Evolutionary conservation across 495 filamentous ascomycete genomes (phyloP).

Genomic region (Hypoxylon rickii): DNA sequence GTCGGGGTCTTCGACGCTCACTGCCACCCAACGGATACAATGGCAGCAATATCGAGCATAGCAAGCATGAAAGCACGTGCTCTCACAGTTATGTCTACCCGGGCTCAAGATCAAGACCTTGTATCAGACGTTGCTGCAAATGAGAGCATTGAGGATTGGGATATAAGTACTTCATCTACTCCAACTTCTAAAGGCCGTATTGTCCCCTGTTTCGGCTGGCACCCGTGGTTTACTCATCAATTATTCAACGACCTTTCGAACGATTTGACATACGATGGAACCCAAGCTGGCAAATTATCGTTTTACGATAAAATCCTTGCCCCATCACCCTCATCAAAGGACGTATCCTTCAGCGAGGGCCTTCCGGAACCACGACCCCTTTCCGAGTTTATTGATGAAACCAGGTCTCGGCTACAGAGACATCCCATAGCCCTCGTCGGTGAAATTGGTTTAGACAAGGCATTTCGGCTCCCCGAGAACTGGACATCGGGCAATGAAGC

Average conservation of each 20-base stretch:
- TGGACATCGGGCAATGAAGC: constrained; percentile 49
- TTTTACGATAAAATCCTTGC: constrained; percentile 78
- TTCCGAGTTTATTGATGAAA: constrained; percentile 66
- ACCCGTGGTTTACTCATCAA: constrained; percentile 97
- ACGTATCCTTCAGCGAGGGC: constrained; percentile 63
- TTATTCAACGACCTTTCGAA: constrained; percentile 66
- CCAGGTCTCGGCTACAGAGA: constrained; percentile 61
- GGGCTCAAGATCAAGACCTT: constrained; percentile 82
- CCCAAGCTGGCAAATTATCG: constrained; percentile 53
- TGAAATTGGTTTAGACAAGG: constrained; percentile 85
- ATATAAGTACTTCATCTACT: constrained; percentile 10
- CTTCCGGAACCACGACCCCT: constrained; percentile 76
- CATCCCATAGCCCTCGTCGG: constrained; percentile 78
- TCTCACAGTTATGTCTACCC: constrained; percentile 88
- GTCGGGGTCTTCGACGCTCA: constrained; percentile 88
- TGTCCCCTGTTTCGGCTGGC: constrained; percentile 93
- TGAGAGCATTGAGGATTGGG: constrained; percentile 37
- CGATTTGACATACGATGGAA: constrained; percentile 44
- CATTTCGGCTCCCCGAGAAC: constrained; percentile 76
- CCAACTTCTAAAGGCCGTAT: constrained; percentile 43
- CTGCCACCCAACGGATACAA: constrained; percentile 98
- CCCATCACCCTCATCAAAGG: constrained; percentile 53
- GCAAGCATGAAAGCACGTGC: constrained; percentile 74
- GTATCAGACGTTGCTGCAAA: constrained; percentile 69
- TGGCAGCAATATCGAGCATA: constrained; percentile 69